These are phyloP conservation scores for Venustampulla echinocandica DNA, from an alignment of 495 filamentous ascomycete genomes.

Conservation along the genomic window DNA sequence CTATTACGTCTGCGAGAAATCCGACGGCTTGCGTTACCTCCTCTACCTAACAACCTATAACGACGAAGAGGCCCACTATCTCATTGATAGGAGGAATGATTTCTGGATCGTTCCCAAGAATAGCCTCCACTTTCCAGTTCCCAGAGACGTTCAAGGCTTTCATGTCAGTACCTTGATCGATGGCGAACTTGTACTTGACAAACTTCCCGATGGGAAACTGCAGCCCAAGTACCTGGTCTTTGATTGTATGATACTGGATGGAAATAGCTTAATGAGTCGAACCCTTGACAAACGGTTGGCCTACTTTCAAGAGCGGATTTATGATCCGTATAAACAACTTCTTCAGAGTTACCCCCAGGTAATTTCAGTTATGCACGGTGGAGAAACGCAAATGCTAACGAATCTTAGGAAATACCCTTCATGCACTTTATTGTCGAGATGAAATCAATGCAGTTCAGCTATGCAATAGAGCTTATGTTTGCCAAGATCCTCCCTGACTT, in stretches of 20 bases:
- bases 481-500: slow-evolving; percentile 70
- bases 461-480: slow-evolving; percentile 89
- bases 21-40: slow-evolving; percentile 89
- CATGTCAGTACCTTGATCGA: slow-evolving; percentile 80
- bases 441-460: slow-evolving; percentile 80
- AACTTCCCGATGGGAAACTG: slow-evolving; percentile 45
- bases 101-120: slow-evolving; percentile 65
- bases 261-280: slow-evolving; percentile 60
- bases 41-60: slow-evolving; percentile 69
- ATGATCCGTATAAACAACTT: slow-evolving; percentile 68
- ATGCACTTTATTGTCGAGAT: slow-evolving; percentile 74
- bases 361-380: neutral
- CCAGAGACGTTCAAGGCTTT: slow-evolving; percentile 52
- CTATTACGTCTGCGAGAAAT: slow-evolving; percentile 98
- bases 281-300: slow-evolving; percentile 83
- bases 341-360: slow-evolving; percentile 54
- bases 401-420: slow-evolving; percentile 48
- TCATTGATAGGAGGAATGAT: slow-evolving; percentile 96
- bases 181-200: slow-evolving; percentile 85
- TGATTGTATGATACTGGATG: slow-evolving; percentile 80
- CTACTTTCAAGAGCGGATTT: slow-evolving; percentile 71
- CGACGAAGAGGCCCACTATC: slow-evolving; percentile 54
- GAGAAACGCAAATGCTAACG: neutral
- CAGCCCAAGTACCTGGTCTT: slow-evolving; percentile 84
- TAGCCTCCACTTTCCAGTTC: slow-evolving; percentile 70